Base-by-base conservation (phyloP, 106 monocot genomes). In the Allium sativum region DNA sequence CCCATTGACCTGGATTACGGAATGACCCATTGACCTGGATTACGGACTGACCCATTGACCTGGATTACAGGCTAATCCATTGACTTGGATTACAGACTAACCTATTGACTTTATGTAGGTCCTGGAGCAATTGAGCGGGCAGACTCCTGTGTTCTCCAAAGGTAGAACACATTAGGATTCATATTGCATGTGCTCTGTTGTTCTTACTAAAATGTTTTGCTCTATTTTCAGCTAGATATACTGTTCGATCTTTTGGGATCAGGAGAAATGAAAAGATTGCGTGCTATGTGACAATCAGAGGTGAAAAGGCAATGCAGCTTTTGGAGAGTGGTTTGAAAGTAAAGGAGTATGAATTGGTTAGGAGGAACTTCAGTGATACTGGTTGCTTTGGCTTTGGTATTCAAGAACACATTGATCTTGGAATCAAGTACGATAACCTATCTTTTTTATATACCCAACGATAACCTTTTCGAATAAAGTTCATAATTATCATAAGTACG, bases 321-420 rank as follows among this genome's bases (percentile, higher is more conserved):
- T 61, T 88, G 10, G 88, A 88, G 60, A 88, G 88, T 58, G 88
- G 83, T 12, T 60, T 88, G 61, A 83, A 88, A 57, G 88, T 88
- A 22, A 83, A 88, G 65, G 88, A 88, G 42, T 88, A 88, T 47
- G 88, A 88, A 51, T 54, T 83, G 63, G 52, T 88, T 18, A 77
- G 83, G 45, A 79, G 77, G 72, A 88, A 88, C 48, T 88, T 88
- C 58, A 88, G 83, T 68, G 88, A 88, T 42, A 83, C 77, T 43
- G 88, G 83, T 18, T 88, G 88, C 40, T 88, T 88, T 75, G 88
- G 88, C 12, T 88, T 88, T 77, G 88, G 88, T 12, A 88, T 88
- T 50, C 83, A 88, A 66, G 83, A 88, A 69, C 88, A 83, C 47
- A 88, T 88, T 64, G 88, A 88, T 73, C 75, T 88, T 10, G 88